Conservation (phyloP, 495 filamentous ascomycete species). For the Aspergillus homomorphus region DNA sequence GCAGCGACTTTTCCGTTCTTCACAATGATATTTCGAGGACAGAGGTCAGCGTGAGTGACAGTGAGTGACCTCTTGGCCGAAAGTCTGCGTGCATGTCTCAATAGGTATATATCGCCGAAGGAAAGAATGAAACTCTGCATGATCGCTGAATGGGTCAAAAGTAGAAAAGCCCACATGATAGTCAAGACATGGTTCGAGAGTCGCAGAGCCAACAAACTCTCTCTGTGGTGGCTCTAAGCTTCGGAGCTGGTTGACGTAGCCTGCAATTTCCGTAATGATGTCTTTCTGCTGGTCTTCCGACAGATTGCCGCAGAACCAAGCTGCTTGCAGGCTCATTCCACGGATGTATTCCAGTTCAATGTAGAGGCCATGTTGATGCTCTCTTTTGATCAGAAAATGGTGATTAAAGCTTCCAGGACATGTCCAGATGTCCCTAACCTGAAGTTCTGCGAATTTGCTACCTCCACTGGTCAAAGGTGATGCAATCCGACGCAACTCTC, state of each 20-base stretch:
- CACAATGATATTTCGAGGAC: slow-evolving; percentile 35
- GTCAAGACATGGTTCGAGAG: slow-evolving; percentile 7
- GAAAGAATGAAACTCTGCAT: slow-evolving; percentile 17
- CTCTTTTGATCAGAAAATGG: too few species aligned
- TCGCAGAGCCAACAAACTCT: slow-evolving; percentile 14
- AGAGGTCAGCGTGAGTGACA: slow-evolving; percentile 27
- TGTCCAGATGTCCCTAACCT: too few species aligned
- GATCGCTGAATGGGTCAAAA: slow-evolving; percentile 15
- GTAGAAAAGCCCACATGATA: slow-evolving; percentile 7
- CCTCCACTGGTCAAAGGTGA: too few species aligned
- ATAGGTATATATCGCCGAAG: slow-evolving; percentile 12
- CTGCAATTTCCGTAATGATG: slow-evolving; percentile 12
- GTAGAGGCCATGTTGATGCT: slow-evolving; percentile 8
- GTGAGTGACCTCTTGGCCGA: slow-evolving; percentile 7
- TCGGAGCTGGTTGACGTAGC: slow-evolving; percentile 14
- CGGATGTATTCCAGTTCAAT: slow-evolving; percentile 11
- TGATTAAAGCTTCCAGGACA: too few species aligned
- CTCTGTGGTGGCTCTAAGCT: slow-evolving; percentile 9
- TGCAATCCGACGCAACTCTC: too few species aligned
- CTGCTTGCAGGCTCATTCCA: slow-evolving; percentile 8
- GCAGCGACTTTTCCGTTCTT: slow-evolving; percentile 27
- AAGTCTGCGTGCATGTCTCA: slow-evolving; percentile 11
- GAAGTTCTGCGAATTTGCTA: too few species aligned
- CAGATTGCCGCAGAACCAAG: slow-evolving; percentile 7
- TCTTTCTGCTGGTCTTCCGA: slow-evolving; percentile 14